Evolutionary conservation across 2,329 filamentous ascomycete genomes (phyloP), one percentile per base, ranked within the genome.

Genomic region (Thermothelomyces thermophilus): DNA sequence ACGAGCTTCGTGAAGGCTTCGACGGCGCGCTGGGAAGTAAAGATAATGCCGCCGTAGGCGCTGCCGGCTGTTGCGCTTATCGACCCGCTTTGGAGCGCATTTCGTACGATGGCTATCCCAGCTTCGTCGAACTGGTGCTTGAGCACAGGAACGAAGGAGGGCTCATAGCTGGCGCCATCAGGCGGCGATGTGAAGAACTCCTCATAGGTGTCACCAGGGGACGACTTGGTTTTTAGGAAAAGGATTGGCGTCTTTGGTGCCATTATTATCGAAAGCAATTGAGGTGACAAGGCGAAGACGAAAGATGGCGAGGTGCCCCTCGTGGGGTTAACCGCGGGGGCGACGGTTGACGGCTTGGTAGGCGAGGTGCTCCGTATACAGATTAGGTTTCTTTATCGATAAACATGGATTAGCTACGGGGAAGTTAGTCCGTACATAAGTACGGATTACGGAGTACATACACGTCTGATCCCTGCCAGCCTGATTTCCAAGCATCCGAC

Each of bases 21-120:
- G 2, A 93, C 87, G 1, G 88, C 86, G 42, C 87, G 77, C 64
- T 93, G 88, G 7, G 86, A 90, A 1, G 87, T 93, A 63, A 93
- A 91, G 43, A 93, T 83, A 51, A 91, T 69, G n/a, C 86, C 87
- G 5, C 86, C 86, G 61, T 87, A 91, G 13, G 68, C 59, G 35
- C 66, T 64, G 2, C 63, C 67, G 1, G 60, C 35, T n/a, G 52
- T 53, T 2, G 46, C 59, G 40, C 70, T 69, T 52, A 83, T 74
- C 14, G 61, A 56, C 20, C 63, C 67, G 1, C 62, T 56, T 9
- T 59, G 62, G 9, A 90, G 72, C 14, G 82, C 62, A 3, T 66
- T 61, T 26, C 71, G 70, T 19, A 90, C 67, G 37, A 68, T 67
- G 24, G 68, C 63, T 58, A 88, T 68, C 1, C 83, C 80, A 20